phyloP scores from a whole-genome alignment of 495 filamentous ascomycete species.

The Entonaema liquescens region DNA sequence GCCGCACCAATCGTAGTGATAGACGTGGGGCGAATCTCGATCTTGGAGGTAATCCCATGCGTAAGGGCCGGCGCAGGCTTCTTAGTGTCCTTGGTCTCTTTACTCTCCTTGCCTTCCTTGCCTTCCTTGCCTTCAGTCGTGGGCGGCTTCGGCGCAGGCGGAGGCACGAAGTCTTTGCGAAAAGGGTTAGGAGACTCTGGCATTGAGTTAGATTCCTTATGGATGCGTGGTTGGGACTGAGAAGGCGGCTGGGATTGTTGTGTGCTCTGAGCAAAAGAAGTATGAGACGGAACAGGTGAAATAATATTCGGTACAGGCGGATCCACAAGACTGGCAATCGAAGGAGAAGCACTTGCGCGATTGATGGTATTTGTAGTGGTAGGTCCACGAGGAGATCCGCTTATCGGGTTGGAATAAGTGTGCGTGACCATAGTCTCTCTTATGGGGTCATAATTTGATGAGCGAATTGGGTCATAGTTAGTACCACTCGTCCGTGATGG shows the following conservation, averaged over 20 bases:
- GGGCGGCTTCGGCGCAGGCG: conserved; percentile 48
- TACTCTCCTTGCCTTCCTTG: conserved; percentile 45
- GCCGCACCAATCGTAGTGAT: conserved; percentile 54
- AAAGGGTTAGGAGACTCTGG: conserved; percentile 48
- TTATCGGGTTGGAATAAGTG: conserved; percentile 60
- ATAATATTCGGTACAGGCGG: conserved; percentile 64
- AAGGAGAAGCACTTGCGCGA: conserved; percentile 85
- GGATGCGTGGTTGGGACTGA: conserved; percentile 28
- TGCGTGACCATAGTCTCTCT: conserved; percentile 57
- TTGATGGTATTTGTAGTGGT: conserved; percentile 56
- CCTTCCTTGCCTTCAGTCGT: conserved; percentile 42
- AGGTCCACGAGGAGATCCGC: conserved; percentile 62
- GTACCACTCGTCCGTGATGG: conserved; percentile 72
- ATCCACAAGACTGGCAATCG: conserved; percentile 89
- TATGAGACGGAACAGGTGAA: conserved; percentile 56
- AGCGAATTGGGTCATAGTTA: conserved; percentile 87
- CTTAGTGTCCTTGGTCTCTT: conserved; percentile 43
- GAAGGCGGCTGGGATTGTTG: conserved; percentile 34
- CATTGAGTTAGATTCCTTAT: conserved; percentile 40
- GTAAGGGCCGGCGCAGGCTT: conserved; percentile 46
- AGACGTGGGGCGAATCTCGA: conserved; percentile 47
- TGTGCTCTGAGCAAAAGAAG: conserved; percentile 50
- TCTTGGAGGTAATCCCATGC: conserved; percentile 44
- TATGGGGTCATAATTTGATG: conserved; percentile 70
- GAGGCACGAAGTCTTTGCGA: conserved; percentile 44